Evolutionary conservation across 2,329 filamentous ascomycete genomes (phyloP), one percentile per base, ranked within the genome.

Genomic region (Pezicula rhizophila): DNA sequence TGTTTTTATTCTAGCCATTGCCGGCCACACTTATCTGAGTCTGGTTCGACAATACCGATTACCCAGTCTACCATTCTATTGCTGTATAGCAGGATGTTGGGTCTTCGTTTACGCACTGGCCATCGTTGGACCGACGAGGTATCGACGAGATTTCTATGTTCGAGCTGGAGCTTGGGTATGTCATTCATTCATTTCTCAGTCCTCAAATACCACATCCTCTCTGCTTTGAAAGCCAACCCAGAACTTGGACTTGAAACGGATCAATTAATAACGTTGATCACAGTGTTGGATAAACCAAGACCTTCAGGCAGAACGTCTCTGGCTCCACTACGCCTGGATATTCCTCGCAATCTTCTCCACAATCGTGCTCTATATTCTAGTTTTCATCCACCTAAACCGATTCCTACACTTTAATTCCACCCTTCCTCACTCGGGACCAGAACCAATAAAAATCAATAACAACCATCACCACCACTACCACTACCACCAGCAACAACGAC

Each of bases 261-360:
- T 45, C 26, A 23, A n/a, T 45, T 31, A 23, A n/a, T 34, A 33
- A 44, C 34, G 18, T 15, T 23, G 8, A 18, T 7, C 2, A 38
- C 26, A 76, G 80, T 85, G 82, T 62, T 86, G 82, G 82, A 76
- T 85, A 50, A 79, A 79, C 50, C 65, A 70, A 3, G 66, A 73
- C 14, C 79, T 78, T 55, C 69, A 75, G 38, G 62, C 67, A 2
- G 69, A 83, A 7, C 78, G 82, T 38, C 69, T 86, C 0, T 72
- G 74, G 53, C 72, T 80, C 0, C 82, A 85, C 58, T 85, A 85
- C 54, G 65, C 84, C 28, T 86, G 79, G 77, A 82, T 85, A 47
- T 84, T 78, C 56, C 52, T 72, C 28, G 67, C 69, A 51, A 70
- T 78, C 56, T 75, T 76, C 57, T 67, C 68, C 5, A 76, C 71